These are phyloP conservation scores for Choanephora cucurbitarum DNA, from an alignment of 371 early-diverging fungal species.

Conservation along the genomic window DNA sequence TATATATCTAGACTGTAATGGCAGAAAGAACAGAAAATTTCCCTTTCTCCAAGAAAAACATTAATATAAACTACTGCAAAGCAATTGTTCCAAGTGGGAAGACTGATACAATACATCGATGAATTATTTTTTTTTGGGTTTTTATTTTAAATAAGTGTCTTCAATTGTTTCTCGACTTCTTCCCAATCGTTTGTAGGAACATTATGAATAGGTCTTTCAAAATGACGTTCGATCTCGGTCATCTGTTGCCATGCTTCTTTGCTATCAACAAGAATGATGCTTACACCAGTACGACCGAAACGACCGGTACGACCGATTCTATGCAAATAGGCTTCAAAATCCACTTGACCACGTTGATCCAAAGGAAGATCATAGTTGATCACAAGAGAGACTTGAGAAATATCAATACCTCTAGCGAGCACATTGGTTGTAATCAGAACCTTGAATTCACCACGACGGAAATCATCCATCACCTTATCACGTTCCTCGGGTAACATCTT, in stretches of 20 bases:
- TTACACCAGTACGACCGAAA: conserved; percentile 96
- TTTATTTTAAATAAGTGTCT: conserved; percentile 93
- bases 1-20: no score
- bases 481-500: conserved; percentile 79
- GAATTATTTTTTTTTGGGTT: conserved; percentile 71
- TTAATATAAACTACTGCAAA: no score
- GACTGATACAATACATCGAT: no score
- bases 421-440: conserved; percentile 97
- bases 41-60: no score
- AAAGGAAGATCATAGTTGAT: conserved; percentile 97
- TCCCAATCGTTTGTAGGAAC: conserved; percentile 82
- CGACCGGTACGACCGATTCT: conserved; percentile 99
- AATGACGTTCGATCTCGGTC: conserved; percentile 75
- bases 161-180: conserved; percentile 70
- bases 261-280: conserved; percentile 95
- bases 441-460: conserved; percentile 89
- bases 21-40: no score
- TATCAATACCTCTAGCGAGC: conserved; percentile 97
- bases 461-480: conserved; percentile 93
- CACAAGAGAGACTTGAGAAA: conserved; percentile 94
- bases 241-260: conserved; percentile 67
- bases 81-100: no score
- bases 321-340: conserved; percentile 96
- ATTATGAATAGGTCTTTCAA: conserved; percentile 72
- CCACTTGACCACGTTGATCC: conserved; percentile 60